These are phyloP conservation scores for Globisporangium emineosum DNA, from an alignment of 352 stramenopile genomes.

Conservation along the genomic window DNA sequence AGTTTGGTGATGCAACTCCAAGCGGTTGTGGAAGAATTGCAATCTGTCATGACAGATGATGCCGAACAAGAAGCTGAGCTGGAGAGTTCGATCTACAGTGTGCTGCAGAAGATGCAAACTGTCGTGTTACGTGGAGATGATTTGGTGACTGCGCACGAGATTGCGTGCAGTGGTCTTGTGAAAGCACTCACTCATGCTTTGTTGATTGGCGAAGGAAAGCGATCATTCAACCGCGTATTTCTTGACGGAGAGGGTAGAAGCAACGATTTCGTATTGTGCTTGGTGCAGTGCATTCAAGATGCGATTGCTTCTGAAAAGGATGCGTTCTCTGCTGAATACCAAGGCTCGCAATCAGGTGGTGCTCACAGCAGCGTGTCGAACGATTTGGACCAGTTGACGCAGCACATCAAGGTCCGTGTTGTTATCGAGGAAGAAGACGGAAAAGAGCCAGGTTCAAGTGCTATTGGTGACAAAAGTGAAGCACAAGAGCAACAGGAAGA, in stretches of 20 bases:
- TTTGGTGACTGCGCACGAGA: constrained; percentile 56
- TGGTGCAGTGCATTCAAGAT: constrained; percentile 50
- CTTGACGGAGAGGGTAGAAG: constrained; percentile 4
- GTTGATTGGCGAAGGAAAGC: constrained; percentile 23
- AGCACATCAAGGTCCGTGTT: constrained; percentile 75
- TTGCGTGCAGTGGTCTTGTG: constrained; percentile 56
- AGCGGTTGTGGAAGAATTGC: constrained; percentile 27
- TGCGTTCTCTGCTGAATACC: constrained; percentile 34
- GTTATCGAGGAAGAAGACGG: constrained; percentile 43
- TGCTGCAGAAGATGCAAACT: constrained; percentile 28
- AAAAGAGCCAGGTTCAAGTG: constrained; percentile 20
- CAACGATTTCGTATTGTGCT: constrained; percentile 20
- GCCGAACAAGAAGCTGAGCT: neutral
- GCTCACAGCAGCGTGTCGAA: constrained; percentile 26
- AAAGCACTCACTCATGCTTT: constrained; percentile 35
- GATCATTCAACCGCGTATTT: constrained; percentile 38
- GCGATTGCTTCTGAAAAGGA: constrained; percentile 66
- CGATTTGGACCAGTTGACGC: constrained; percentile 60
- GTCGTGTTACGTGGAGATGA: constrained; percentile 24
- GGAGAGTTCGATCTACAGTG: constrained; percentile 8
- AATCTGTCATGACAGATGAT: constrained; percentile 10
- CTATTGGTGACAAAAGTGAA: constrained; percentile 37
- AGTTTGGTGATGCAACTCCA: constrained; percentile 34
- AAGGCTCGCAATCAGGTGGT: neutral
- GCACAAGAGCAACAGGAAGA: constrained; percentile 10